Percentiles rank a stretch among this genome's conserved stretches.
phyloP scores from a whole-genome alignment of 495 filamentous ascomycete genomes.

The Penicillium soppii region DNA sequence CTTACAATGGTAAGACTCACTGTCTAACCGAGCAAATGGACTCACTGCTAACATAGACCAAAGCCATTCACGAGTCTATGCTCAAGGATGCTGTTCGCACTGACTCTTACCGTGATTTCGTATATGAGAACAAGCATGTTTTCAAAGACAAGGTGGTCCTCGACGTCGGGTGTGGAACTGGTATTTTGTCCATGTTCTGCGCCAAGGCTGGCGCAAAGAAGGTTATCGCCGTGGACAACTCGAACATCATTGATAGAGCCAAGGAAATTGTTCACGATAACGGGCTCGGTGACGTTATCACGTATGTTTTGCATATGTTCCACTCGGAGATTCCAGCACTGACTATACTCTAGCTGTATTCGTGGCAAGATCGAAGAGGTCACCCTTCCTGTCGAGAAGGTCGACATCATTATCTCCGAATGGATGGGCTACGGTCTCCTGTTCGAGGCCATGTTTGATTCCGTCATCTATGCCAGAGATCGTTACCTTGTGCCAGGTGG shows the following conservation, averaged over 20 bases:
- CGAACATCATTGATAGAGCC: constrained; percentile 86
- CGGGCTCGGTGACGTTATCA: constrained; percentile 75
- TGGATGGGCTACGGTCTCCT: constrained; percentile 97
- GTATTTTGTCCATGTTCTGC: constrained; percentile 93
- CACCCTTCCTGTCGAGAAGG: constrained; percentile 71
- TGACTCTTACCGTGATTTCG: constrained; percentile 67
- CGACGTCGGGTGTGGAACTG: constrained; percentile 91
- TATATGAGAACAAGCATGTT: constrained; percentile 81
- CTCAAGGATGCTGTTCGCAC: constrained; percentile 72
- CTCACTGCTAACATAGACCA: constrained; percentile 12
- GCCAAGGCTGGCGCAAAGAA: constrained; percentile 84
- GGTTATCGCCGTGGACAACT: constrained; percentile 93
- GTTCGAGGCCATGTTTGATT: constrained; percentile 95
- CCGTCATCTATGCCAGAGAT: constrained; percentile 85
- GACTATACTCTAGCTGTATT: constrained; percentile 47
- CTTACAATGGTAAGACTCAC: constrained; percentile 61
- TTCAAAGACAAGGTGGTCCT: constrained; percentile 90
- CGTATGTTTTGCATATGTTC: constrained; percentile 37
- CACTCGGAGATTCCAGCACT: neutral
- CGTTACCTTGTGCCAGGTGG: constrained; percentile 74
- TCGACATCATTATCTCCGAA: constrained; percentile 94
- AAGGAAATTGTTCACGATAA: constrained; percentile 82
- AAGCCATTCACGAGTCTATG: constrained; percentile 91
- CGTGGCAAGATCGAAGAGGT: constrained; percentile 95
- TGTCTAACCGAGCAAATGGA: neutral